These are phyloP conservation scores for Nakazawaea siamensis DNA, from an alignment of 805 yeast species.

Conservation along the genomic window DNA sequence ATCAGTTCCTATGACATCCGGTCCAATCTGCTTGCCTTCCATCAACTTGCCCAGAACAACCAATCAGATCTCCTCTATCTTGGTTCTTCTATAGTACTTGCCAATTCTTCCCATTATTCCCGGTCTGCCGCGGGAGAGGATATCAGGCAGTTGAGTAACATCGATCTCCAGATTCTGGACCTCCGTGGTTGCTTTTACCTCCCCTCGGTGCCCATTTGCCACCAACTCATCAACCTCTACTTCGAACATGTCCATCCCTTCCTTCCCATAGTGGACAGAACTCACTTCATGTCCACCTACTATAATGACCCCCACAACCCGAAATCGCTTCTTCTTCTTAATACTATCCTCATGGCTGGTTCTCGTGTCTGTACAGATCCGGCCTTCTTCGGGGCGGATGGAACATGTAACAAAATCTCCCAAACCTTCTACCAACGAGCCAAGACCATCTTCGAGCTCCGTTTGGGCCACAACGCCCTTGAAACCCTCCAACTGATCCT, in stretches of 20 bases:
- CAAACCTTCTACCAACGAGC: slow-evolving; percentile 63
- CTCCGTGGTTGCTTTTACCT: slow-evolving; percentile 63
- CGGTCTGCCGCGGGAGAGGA: no score
- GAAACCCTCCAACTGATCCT: slow-evolving; percentile 53
- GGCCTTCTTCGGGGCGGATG: slow-evolving; percentile 29
- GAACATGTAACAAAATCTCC: slow-evolving; percentile 39
- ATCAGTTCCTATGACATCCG: slow-evolving; percentile 14
- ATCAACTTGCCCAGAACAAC: slow-evolving; percentile 15
- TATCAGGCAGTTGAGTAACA: no score
- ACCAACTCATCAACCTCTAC: slow-evolving; percentile 51
- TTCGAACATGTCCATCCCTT: slow-evolving; percentile 60
- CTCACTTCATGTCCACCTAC: slow-evolving; percentile 48
- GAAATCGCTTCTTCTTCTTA: slow-evolving; percentile 55
- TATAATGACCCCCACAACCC: slow-evolving; percentile 47
- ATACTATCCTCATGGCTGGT: slow-evolving; percentile 63
- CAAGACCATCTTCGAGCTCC: slow-evolving; percentile 64
- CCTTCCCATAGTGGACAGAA: slow-evolving; percentile 59
- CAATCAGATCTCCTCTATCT: slow-evolving; percentile 31
- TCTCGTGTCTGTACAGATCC: slow-evolving; percentile 52
- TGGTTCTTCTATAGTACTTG: slow-evolving; percentile 42
- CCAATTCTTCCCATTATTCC: slow-evolving; percentile 41
- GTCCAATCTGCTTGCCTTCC: slow-evolving; percentile 8
- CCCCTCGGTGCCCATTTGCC: slow-evolving; percentile 52
- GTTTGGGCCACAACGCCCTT: slow-evolving; percentile 58
- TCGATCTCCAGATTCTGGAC: slow-evolving; percentile 57